Percentiles rank a stretch among this genome's conserved stretches.
These are phyloP conservation scores for Leptoxyphium fumago DNA, from an alignment of 2,329 filamentous ascomycete species.

Conservation along the genomic window DNA sequence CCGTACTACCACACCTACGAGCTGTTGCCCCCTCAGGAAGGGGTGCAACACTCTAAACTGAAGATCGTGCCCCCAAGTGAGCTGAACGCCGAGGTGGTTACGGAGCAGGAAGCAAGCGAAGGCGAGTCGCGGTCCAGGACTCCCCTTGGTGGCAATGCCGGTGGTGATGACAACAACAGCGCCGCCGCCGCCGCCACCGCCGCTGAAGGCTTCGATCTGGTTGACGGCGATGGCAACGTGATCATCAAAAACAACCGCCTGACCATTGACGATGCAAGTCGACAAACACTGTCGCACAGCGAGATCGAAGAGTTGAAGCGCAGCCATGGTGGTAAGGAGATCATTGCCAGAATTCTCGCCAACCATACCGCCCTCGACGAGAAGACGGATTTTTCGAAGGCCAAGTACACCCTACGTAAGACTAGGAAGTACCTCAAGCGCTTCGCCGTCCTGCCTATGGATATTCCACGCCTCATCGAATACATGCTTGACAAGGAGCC, in stretches of 20 bases:
- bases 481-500: constrained; percentile 72
- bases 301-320: constrained; percentile 60
- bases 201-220: constrained; percentile 27
- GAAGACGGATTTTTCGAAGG: constrained; percentile 84
- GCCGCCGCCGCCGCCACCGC: constrained; percentile 14
- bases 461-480: constrained; percentile 59
- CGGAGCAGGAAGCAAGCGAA: constrained; percentile 36
- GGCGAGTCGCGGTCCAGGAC: constrained; percentile 20
- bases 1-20: constrained; percentile 89
- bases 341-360: constrained; percentile 83
- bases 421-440: constrained; percentile 82
- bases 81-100: constrained; percentile 62
- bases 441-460: constrained; percentile 73
- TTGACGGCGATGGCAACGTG: constrained; percentile 32
- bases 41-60: constrained; percentile 51
- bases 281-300: constrained; percentile 60
- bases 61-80: constrained; percentile 69
- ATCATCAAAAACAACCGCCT: constrained; percentile 48
- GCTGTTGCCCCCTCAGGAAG: constrained; percentile 55
- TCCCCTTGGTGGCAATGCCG: constrained; percentile 14
- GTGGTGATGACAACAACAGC: constrained; percentile 2
- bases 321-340: constrained; percentile 62
- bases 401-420: constrained; percentile 92
- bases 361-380: constrained; percentile 83
- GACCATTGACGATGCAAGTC: constrained; percentile 45